Evolutionary conservation across 2,329 filamentous ascomycete genomes (phyloP), one percentile per base, ranked within the genome.

Genomic region (Sporothrix protearum): DNA sequence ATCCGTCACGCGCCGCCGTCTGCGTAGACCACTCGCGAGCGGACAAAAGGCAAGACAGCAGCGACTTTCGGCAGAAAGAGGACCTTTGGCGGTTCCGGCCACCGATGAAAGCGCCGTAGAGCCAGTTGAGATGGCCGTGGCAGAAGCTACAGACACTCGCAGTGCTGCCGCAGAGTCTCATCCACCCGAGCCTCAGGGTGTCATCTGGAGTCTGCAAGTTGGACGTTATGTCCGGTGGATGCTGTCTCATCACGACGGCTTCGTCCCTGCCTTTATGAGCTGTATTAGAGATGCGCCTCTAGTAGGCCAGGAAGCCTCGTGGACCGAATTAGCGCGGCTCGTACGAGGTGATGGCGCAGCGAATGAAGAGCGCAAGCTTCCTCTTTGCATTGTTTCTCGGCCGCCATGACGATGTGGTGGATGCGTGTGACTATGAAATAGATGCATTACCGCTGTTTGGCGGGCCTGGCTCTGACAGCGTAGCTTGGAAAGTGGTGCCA

Each of bases 241-340:
- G 80, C 80, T 89, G 8, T 76, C 80, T 9, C 75, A 86, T 76
- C 87, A 90, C 78, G 75, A 78, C 8, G 88, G 88, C 12, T 90
- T 90, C 77, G 83, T 90, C 14, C 83, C 83, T 8, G 84, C 87
- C 9, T 89, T 90, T 77, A 86, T 88, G 81, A 86, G 84, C 66
- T 86, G 85, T 63, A 82, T 90, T 71, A 82, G 83, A 59, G 79
- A 85, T 74, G 85, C 84, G 12, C 87, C 87, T 10, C 80, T 90
- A 71, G 83, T 83, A 69, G 82, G 81, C 12, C 85, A 88, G 79
- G 81, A 86, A 22, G 81, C 81, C 25, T 81, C 81, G 42, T 90
- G 86, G 85, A 77, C 77, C 51, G 77, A 79, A 72, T 79, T 90
- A 7, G 81, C 82, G 1, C 75, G 45, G 76, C 78, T 69, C 67